These are phyloP conservation scores for Xylaria sp. DNA, from an alignment of 2,329 filamentous ascomycete species.

Conservation along the genomic window DNA sequence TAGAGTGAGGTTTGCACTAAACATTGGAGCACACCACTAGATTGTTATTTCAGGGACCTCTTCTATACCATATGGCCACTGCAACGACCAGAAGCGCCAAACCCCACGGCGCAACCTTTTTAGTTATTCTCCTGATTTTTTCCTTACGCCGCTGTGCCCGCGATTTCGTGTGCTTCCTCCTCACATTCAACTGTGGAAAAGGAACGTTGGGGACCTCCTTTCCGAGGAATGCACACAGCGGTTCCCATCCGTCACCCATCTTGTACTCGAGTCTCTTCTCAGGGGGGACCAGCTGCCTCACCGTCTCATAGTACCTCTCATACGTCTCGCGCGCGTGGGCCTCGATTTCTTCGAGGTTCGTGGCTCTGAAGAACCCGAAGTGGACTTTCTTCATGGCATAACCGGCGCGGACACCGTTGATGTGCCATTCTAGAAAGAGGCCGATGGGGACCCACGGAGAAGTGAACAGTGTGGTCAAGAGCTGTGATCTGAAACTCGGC, in stretches of 20 bases:
- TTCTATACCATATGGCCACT: conserved; percentile 18
- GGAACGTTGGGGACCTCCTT: conserved; percentile 21
- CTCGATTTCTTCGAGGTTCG: conserved; percentile 11
- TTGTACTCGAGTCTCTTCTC: conserved; percentile 32
- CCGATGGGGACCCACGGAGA: conserved; percentile 4
- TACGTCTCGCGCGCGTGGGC: conserved; percentile 21
- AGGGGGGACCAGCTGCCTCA: conserved; percentile 24
- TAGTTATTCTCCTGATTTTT: conserved; percentile 6
- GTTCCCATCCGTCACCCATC: conserved; percentile 29
- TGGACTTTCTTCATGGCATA: conserved; percentile 29
- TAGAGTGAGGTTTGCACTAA: background rate
- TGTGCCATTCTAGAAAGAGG: conserved; percentile 24
- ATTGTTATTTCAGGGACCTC: conserved; percentile 6
- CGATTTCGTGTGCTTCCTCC: conserved; percentile 9
- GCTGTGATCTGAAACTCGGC: conserved; percentile 35
- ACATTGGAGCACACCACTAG: background rate
- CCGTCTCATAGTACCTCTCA: conserved; percentile 19
- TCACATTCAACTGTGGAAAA: conserved; percentile 26
- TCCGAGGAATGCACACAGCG: conserved; percentile 32
- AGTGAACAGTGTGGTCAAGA: conserved; percentile 21
- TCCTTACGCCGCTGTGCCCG: background rate
- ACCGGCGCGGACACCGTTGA: conserved; percentile 24
- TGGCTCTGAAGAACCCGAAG: conserved; percentile 30
- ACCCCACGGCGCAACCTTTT: background rate
- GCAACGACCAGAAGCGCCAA: conserved; percentile 12